These are phyloP conservation scores for Escovopsis weberi DNA, from an alignment of 2,329 filamentous ascomycete genomes.

Conservation along the genomic window DNA sequence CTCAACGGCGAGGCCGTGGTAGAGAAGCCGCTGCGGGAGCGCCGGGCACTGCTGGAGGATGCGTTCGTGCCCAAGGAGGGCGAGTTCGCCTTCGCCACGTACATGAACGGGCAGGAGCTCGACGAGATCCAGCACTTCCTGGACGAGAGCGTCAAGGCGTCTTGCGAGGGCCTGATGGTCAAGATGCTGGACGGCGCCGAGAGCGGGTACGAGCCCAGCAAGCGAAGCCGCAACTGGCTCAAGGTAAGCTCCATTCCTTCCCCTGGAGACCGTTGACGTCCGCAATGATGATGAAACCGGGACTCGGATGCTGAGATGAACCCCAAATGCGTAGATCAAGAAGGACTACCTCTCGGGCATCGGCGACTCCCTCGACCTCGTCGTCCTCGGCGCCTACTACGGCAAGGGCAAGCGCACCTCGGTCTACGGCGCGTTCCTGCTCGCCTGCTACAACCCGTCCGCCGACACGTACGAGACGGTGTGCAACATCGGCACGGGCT, in stretches of 20 bases:
- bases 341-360: conserved; percentile 94
- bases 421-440: conserved; percentile 87
- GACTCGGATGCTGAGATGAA: not conserved
- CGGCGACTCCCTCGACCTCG: conserved; percentile 89
- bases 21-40: conserved; percentile 71
- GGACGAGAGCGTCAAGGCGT: conserved; percentile 89
- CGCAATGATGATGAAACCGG: too few relatives aligned
- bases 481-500: conserved; percentile 97
- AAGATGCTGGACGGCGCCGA: conserved; percentile 95
- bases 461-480: conserved; percentile 83
- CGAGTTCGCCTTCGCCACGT: conserved; percentile 82
- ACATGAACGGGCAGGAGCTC: conserved; percentile 73
- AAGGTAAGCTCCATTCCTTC: conserved; percentile 45
- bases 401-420: conserved; percentile 92
- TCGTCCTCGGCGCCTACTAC: conserved; percentile 87
- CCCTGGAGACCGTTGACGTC: not conserved
- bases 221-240: conserved; percentile 94
- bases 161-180: conserved; percentile 96
- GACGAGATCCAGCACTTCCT: conserved; percentile 88
- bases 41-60: conserved; percentile 57
- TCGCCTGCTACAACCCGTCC: conserved; percentile 78
- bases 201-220: conserved; percentile 90
- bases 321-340: conserved; percentile 50
- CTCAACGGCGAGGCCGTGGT: conserved; percentile 85
- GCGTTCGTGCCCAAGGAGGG: conserved; percentile 71